A percentile compares a stretch with the other conserved stretches of the same genome.
Evolutionary conservation across 148 eudicot species (phyloP).

Genomic region (Chenopodium formosanum): DNA sequence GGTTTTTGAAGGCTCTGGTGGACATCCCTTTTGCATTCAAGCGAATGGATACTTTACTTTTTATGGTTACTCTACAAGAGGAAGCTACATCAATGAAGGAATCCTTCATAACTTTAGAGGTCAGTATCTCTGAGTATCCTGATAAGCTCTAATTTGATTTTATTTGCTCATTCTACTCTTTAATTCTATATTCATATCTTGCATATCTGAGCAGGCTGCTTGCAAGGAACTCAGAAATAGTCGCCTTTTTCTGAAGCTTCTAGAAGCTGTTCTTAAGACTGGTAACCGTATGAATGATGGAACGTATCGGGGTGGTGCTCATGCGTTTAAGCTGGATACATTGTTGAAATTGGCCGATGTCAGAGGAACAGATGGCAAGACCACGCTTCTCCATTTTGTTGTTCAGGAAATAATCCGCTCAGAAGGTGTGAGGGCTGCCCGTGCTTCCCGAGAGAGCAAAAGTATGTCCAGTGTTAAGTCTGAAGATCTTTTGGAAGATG

Average conservation of each 20-base stretch:
- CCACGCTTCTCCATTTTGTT: constrained; percentile 79
- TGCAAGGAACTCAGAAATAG: constrained; percentile 62
- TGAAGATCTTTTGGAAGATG: constrained; percentile 44
- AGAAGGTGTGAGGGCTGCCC: constrained; percentile 74
- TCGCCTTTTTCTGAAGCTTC: constrained; percentile 73
- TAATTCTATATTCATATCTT: constrained; percentile 1
- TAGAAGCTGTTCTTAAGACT: constrained; percentile 81
- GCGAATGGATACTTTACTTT: constrained; percentile 61
- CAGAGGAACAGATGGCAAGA: constrained; percentile 74
- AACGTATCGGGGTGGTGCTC: constrained; percentile 77
- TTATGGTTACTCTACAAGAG: constrained; percentile 66
- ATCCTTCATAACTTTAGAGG: constrained; percentile 63
- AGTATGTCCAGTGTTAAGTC: constrained; percentile 43
- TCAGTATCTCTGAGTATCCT: constrained; percentile 9
- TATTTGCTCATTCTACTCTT: background rate
- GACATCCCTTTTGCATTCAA: constrained; percentile 70
- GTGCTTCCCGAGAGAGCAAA: constrained; percentile 42
- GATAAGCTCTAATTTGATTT: background rate
- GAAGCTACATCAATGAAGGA: constrained; percentile 55
- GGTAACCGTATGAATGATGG: constrained; percentile 85
- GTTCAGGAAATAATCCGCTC: constrained; percentile 72
- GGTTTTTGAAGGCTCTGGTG: constrained; percentile 66
- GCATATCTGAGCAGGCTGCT: constrained; percentile 50
- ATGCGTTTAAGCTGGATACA: constrained; percentile 77
- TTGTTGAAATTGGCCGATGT: constrained; percentile 73